Evolutionary conservation across 331 rosid genomes (phyloP), one percentile per base, ranked within the genome.

Genomic region (Quercus tomentella): DNA sequence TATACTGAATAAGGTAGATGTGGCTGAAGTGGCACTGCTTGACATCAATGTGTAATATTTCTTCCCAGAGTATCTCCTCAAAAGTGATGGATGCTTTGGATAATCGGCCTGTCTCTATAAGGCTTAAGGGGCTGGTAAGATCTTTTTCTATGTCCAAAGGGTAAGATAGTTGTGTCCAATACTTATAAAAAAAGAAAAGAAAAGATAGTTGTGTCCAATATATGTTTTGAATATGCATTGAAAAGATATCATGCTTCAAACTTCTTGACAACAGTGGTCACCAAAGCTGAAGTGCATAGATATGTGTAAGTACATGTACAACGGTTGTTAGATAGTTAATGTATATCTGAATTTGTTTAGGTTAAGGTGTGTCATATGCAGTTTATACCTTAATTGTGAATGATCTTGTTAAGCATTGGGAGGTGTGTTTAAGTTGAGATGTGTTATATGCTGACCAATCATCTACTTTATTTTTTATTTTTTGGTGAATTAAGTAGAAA

Each of bases 121-220:
- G 89, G 79, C 87, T 95, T 55, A 87, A 84, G 83, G 97, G 99
- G 62, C 85, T 95, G 96, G 98, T 95, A 88, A 77, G 84, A 72
- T 72, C 79, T 56, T 79, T 54, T 77, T 72, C 73, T 72, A 54
- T 43, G 62, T 75, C 76, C 55, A 35, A 57, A 21, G 31, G 75
- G 49, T 18, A 14, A 73, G 51, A 7, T 33, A 60, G 55, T 72
- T 26, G 12, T 17, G 71, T 41, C 55, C 76, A 71, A 67, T 31
- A 58, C 10, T 37, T 7, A 37, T 7, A 2, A 37, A 35, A 35
- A 6, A 6, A 6, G 6, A 35, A 49, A 45, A n/a, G n/a, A n/a
- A n/a, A 26, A 26, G 28, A 6, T 35, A 41, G 35, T 72, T 33
- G 12, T 17, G 71, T 41, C 55, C 76, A 71, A 67, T 31, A 52